These are phyloP conservation scores for Boletus vermiculosoides DNA, from an alignment of 768 basidiomycete species.

Conservation along the genomic window DNA sequence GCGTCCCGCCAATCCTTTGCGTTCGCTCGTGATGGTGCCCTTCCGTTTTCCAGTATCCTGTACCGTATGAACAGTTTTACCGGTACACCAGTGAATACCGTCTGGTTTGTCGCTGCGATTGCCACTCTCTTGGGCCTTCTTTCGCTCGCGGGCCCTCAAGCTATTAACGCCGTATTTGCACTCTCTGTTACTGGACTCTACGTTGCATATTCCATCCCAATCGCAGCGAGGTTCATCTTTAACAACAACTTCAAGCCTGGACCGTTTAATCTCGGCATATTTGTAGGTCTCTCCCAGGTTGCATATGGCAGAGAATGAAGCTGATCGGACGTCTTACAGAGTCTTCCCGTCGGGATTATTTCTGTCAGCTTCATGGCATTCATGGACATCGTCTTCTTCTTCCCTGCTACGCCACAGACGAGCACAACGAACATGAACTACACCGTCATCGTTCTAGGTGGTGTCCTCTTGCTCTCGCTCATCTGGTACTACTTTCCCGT, in stretches of 20 bases:
- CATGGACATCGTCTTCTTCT: slow-evolving; percentile 60
- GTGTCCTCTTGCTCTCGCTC: slow-evolving; percentile 53
- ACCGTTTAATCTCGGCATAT: slow-evolving; percentile 45
- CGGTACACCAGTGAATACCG: slow-evolving; percentile 57
- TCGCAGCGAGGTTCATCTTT: slow-evolving; percentile 49
- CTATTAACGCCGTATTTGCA: slow-evolving; percentile 59
- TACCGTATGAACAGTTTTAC: slow-evolving; percentile 55
- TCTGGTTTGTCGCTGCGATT: slow-evolving; percentile 47
- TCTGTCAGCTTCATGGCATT: slow-evolving; percentile 66
- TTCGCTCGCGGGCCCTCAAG: slow-evolving; percentile 53
- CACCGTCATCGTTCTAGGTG: slow-evolving; percentile 62
- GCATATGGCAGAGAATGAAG: neutral
- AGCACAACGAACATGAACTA: slow-evolving; percentile 64
- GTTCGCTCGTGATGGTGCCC: slow-evolving; percentile 59
- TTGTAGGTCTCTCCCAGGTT: slow-evolving; percentile 30
- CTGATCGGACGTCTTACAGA: slow-evolving; percentile 36
- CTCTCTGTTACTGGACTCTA: slow-evolving; percentile 47
- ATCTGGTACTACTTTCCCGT: slow-evolving; percentile 67
- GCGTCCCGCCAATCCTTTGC: slow-evolving; percentile 58
- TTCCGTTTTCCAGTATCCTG: slow-evolving; percentile 55
- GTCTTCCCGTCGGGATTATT: slow-evolving; percentile 51
- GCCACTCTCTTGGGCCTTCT: slow-evolving; percentile 50
- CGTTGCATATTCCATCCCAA: slow-evolving; percentile 49
- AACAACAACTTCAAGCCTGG: slow-evolving; percentile 46
- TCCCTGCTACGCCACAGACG: slow-evolving; percentile 54